Base-by-base conservation (phyloP, 2,329 filamentous ascomycete genomes). In the Scedosporium dehoogii region DNA sequence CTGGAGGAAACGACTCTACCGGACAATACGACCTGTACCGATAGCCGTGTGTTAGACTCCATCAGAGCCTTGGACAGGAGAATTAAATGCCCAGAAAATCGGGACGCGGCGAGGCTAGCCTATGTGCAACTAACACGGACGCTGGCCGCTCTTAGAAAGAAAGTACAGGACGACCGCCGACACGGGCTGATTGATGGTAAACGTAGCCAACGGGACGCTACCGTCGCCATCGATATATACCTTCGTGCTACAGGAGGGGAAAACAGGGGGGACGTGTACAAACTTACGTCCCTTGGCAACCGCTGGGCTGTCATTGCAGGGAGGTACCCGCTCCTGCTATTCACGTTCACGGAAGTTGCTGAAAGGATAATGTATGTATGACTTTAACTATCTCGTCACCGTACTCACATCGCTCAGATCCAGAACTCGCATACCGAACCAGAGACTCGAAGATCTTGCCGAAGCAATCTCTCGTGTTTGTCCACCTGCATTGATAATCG, bases 381-480 rank as follows among this genome's bases (percentile, higher is more conserved):
- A 53, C 27, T 23, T 23, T 27, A n/a, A n/a, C n/a, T n/a, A n/a
- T n/a, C n/a, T n/a, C n/a, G n/a, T n/a, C n/a, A n/a, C n/a, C n/a
- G n/a, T n/a, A n/a, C n/a, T n/a, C n/a, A 23, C 14, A 53, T 53
- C n/a, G n/a, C 7, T 53, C 48, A 18, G 59, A 55, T 66, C 46
- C n/a, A 7, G 29, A 51, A 27, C 42, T 64, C 60, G 64, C n/a
- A 59, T 64, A 59, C 62, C 63, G 18, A 60, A 59, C 21, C 58
- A 64, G 21, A 44, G 14, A 27, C 46, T 16, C n/a, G n/a, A n/a
- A n/a, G n/a, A n/a, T n/a, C n/a, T n/a, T n/a, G n/a, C n/a, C n/a
- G n/a, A n/a, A n/a, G n/a, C n/a, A n/a, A n/a, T n/a, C n/a, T n/a
- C n/a, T n/a, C n/a, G n/a, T n/a, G 25, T 5, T 5, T 29, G 6